Evolutionary conservation across 2,329 filamentous ascomycete species (phyloP), one percentile per base, ranked within the genome.

Genomic region (Penicillium sp.): DNA sequence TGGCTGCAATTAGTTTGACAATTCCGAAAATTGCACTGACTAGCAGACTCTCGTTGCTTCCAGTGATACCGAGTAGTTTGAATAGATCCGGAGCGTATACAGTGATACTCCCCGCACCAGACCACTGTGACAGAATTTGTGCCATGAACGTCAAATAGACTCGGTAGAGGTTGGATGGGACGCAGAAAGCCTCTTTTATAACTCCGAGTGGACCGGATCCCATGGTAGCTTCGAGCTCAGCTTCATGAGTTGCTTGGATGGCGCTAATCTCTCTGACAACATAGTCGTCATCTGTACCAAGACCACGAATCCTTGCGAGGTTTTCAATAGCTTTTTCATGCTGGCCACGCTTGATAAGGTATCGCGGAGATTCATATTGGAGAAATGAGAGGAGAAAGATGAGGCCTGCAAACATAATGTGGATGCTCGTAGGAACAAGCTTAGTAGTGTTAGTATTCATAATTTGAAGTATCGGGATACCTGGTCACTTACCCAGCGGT

Each of bases 381-480:
- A 88, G 80, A 67, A 89, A 86, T 8, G 84, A 88, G 13, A 91
- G 78, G 50, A 84, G 61, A 64, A 89, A 82, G 66, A 91, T 90
- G 54, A 92, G 72, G 4, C 82, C 82, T 2, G 88, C 85, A 63
- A 92, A 91, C 64, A 91, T 91, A 68, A 93, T 78, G 66, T 93
- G 89, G 51, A 92, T 76, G 59, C 84, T 85, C 30, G 87, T 90
- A 0, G 89, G 89, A 0, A 90, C 81, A 34, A 67, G 59, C 71
- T 72, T 27, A 6, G 18, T 7, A 3, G 2, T 10, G 49, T 60
- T 12, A 61, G 52, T 30, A 33, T 8, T 13, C 33, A 12, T 18
- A 13, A 7, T 20, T 24, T 10, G 13, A 13, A 17, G 5, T 24
- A 15, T 17, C n/a, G n/a, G n/a, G 21, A n/a, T 9, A 2, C 12